A percentile compares a stretch with the other conserved stretches of the same genome.
phyloP scores from a whole-genome alignment of 2,329 filamentous ascomycete species.

The Neospermospora avenae region DNA sequence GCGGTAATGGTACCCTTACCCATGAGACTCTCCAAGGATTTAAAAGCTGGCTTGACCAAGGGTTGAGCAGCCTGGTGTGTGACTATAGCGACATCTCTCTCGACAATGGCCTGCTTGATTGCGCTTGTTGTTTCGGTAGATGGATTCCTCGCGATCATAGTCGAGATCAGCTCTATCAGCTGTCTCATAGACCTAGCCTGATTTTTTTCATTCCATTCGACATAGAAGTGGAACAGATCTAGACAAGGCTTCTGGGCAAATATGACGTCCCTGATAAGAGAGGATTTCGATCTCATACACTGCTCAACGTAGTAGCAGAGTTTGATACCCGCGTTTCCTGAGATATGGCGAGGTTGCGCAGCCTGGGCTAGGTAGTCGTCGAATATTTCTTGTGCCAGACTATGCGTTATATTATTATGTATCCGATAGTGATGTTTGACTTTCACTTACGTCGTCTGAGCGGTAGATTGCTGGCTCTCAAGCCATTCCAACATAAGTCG shows the following conservation, averaged over 20 bases:
- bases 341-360: constrained; percentile 50
- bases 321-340: constrained; percentile 55
- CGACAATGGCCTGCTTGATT: constrained; percentile 46
- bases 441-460: constrained; percentile 38
- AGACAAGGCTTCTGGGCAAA: constrained; percentile 48
- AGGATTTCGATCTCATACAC: constrained; percentile 48
- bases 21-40: constrained; percentile 63
- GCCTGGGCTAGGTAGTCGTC: constrained; percentile 28
- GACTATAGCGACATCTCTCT: constrained; percentile 56
- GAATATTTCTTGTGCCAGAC: constrained; percentile 25
- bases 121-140: constrained; percentile 39
- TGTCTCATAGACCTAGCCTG: constrained; percentile 62
- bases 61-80: constrained; percentile 58
- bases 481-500: constrained; percentile 39
- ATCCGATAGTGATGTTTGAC: constrained; percentile 18
- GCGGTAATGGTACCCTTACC: constrained; percentile 53
- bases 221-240: constrained; percentile 57
- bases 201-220: constrained; percentile 66
- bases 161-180: constrained; percentile 55
- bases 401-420: constrained; percentile 10
- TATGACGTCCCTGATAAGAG: constrained; percentile 45
- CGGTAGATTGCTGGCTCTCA: constrained; percentile 38
- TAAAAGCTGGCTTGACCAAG: constrained; percentile 67
- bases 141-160: constrained; percentile 50
- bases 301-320: constrained; percentile 62